Evolutionary conservation across 2,329 filamentous ascomycete genomes (phyloP).

Genomic region (Colletotrichum sansevieriae): DNA sequence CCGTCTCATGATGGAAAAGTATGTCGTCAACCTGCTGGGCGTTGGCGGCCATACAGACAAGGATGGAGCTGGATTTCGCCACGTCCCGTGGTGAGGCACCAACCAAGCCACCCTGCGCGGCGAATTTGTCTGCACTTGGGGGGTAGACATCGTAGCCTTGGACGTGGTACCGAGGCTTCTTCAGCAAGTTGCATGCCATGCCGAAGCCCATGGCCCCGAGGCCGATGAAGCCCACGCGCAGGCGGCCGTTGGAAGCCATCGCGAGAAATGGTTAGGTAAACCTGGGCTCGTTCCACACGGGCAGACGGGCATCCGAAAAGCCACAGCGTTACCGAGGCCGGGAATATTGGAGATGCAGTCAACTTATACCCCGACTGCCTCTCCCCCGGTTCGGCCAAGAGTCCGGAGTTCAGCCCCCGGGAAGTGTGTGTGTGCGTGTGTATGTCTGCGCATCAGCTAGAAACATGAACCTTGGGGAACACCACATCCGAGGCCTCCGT

Average conservation of each 20-base stretch:
- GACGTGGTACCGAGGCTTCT: constrained; percentile 48
- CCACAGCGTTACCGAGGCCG: background rate
- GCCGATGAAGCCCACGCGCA: constrained; percentile 51
- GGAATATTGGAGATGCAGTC: constrained; percentile 25
- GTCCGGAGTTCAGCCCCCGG: constrained; percentile 19
- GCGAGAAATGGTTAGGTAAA: constrained; percentile 2
- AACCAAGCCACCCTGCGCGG: constrained; percentile 44
- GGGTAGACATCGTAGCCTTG: constrained; percentile 50
- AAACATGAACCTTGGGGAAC: background rate
- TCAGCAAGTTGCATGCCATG: constrained; percentile 52
- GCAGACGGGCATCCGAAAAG: constrained; percentile 18
- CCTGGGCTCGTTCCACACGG: background rate
- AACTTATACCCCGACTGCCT: constrained; percentile 34
- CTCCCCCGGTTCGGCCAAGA: constrained; percentile 19
- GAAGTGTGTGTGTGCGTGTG: background rate
- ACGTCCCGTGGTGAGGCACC: constrained; percentile 46
- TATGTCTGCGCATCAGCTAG: background rate
- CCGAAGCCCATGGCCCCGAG: constrained; percentile 55
- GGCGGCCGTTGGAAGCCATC: constrained; percentile 30
- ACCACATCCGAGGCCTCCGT: constrained; percentile 25
- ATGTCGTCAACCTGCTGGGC: constrained; percentile 50
- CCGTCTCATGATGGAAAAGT: constrained; percentile 49
- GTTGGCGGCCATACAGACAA: constrained; percentile 54
- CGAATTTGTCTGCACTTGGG: constrained; percentile 48
- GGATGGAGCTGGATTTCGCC: constrained; percentile 46